Evolutionary conservation across 768 basidiomycete genomes (phyloP), one percentile per base, ranked within the genome.

Genomic region (Phylloporus arenicola): DNA sequence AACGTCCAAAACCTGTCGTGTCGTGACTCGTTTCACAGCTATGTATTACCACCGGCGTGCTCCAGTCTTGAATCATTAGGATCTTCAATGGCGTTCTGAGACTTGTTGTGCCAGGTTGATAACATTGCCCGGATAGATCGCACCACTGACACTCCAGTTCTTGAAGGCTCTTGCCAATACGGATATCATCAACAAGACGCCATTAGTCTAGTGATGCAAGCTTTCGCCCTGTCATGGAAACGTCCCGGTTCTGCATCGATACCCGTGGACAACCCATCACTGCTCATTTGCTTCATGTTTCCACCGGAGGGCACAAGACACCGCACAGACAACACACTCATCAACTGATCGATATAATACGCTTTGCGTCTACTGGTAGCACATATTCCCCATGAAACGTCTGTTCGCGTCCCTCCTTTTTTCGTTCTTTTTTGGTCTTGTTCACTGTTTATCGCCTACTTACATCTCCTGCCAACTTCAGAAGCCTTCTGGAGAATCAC

Each of bases 391-490:
- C 27, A 61, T 63, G 60, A 48, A 42, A 2, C 16, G 12, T 19
- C 30, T 53, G 8, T 43, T 57, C 27, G 27, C 50, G 41, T 41
- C 53, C 48, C 4, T 54, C 39, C 39, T 27, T 41, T 19, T 55
- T 38, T 50, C 22, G 8, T 9, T 50, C 19, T n/a, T 52, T 0
- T 44, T 25, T 27, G 42, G 19, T 25, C 35, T 54, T 33, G 50
- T 31, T 29, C 19, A 45, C 6, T 68, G 72, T 8, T 68, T 81
- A 35, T 83, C 82, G 3, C 73, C 79, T 0, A 47, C 60, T 14
- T 78, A 76, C 55, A 44, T 73, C 16, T 34, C 65, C 4, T 84
- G 82, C 56, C 83, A 84, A 56, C 56, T 77, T 22, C 69, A 77
- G 57, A 82, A 82, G 51, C 59, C 75, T 2, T 43, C 51, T 0